Percentiles rank a stretch among this genome's conserved stretches.
phyloP scores from a whole-genome alignment of 2,329 filamentous ascomycete species.

The Ophiosphaerella herpotricha region DNA sequence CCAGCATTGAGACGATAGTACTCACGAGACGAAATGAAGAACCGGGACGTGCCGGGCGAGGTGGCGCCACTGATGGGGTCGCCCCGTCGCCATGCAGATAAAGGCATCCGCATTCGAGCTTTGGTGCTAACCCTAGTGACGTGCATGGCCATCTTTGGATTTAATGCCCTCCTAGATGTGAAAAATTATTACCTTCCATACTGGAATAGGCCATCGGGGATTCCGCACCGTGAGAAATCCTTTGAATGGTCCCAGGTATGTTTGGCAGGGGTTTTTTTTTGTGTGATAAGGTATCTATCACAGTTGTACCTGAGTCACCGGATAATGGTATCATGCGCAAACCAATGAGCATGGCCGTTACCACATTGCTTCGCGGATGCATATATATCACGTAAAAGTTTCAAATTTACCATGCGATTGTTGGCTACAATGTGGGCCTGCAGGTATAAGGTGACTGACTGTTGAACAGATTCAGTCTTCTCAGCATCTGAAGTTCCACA shows the following conservation, averaged over 20 bases:
- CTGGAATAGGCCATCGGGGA: slow-evolving; percentile 3
- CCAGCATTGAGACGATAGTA: slow-evolving; percentile 1
- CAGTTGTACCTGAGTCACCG: no score
- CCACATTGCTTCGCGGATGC: no score
- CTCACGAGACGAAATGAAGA: slow-evolving; percentile 27
- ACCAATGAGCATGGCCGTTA: not conserved
- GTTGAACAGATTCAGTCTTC: not conserved
- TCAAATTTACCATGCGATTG: not conserved
- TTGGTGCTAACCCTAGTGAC: slow-evolving; percentile 21
- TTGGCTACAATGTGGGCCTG: not conserved
- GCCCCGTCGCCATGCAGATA: slow-evolving; percentile 7
- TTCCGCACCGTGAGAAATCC: slow-evolving; percentile 4
- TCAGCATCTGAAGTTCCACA: slow-evolving; percentile 33
- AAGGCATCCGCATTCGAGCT: slow-evolving; percentile 11
- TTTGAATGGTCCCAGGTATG: slow-evolving; percentile 32
- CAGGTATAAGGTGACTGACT: slow-evolving; percentile 12
- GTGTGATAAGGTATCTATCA: no score
- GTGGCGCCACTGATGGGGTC: slow-evolving; percentile 10
- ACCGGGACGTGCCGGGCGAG: slow-evolving; percentile 16
- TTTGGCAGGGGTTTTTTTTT: not conserved
- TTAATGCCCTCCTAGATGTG: slow-evolving; percentile 21
- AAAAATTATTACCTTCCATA: slow-evolving; percentile 11
- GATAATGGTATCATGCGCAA: not conserved
- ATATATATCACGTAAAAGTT: no score
- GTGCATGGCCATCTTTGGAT: slow-evolving; percentile 19